Conservation (phyloP, 371 early-diverging fungal species). For the Polyrhizophydium stewartii region DNA sequence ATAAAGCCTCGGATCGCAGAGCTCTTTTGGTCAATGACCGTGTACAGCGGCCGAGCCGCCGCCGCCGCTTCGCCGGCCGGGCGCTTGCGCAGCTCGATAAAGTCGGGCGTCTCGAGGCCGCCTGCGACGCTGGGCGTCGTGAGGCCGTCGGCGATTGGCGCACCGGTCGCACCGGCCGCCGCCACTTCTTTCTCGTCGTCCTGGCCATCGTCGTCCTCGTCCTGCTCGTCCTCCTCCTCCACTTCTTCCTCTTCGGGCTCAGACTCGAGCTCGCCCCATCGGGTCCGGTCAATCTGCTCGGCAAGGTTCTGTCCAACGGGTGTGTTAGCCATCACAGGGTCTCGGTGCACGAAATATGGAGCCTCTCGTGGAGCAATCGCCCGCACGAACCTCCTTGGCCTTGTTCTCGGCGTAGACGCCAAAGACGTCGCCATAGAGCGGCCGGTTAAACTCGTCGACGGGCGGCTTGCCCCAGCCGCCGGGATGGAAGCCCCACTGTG, state of each 20-base stretch:
- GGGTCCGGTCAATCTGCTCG: slow-evolving; percentile 64
- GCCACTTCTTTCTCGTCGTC: slow-evolving; percentile 44
- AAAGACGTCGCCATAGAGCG: slow-evolving; percentile 96
- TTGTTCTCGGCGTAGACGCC: slow-evolving; percentile 45
- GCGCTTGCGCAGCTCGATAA: slow-evolving; percentile 89
- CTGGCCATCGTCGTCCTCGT: slow-evolving; percentile 45
- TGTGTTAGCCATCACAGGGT: no score
- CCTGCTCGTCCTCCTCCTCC: slow-evolving; percentile 49
- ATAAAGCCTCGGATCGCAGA: slow-evolving; percentile 80
- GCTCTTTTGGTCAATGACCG: slow-evolving; percentile 79
- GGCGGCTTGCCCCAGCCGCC: slow-evolving; percentile 99
- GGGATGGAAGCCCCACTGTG: slow-evolving; percentile 98
- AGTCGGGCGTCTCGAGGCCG: slow-evolving; percentile 90
- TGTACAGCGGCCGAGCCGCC: slow-evolving; percentile 62
- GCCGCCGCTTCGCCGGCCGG: slow-evolving; percentile 43
- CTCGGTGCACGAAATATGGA: no score
- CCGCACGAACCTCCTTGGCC: no score
- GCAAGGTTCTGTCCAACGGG: slow-evolving; percentile 37
- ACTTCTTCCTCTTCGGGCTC: slow-evolving; percentile 59
- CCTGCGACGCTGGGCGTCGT: slow-evolving; percentile 81
- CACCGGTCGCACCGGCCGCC: slow-evolving; percentile 25
- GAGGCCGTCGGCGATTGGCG: slow-evolving; percentile 44
- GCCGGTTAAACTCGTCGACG: slow-evolving; percentile 91
- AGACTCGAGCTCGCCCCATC: slow-evolving; percentile 83
- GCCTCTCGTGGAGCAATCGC: no score